Base-by-base conservation (phyloP, 2,329 filamentous ascomycete species). In the Massarina eburnea region DNA sequence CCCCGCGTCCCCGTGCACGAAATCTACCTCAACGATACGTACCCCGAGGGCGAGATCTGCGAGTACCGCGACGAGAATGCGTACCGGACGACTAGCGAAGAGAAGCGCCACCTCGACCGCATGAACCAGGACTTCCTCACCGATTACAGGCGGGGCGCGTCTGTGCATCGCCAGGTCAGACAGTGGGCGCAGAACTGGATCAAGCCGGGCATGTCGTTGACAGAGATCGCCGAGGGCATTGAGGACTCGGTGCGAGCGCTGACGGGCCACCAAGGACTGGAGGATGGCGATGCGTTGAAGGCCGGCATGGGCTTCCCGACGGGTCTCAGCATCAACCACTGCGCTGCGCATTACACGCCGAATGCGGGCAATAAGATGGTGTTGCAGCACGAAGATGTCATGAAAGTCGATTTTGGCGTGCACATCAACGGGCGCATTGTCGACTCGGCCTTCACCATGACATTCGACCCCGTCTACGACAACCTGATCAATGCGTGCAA, bases 241-340 rank as follows among this genome's bases (percentile, higher is more conserved):
- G 90, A 95, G 70, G 83, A 92, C 66, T 81, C 87, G 41, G 88
- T 94, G 27, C 82, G 89, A 53, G 82, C 85, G 24, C 71, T 95
- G 53, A 86, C 86, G 2, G 89, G 88, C 5, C 88, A 95, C 67
- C 77, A 81, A 56, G 90, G 89, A 7, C 72, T 94, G 34, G 80
- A 86, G 50, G 86, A 91, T 59, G 90, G 90, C 4, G 89, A 95
- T 61, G 85, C 84, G 43, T 74, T 91, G 53, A 82, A 84, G 61
- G 89, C 84, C 24, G 89, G 90, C 44, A 89, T 95, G 80, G 90
- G 88, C 3, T 95, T 95, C 73, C 90, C 90, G 4, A 90, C 86
- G 18, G 90, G 90, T 41, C 76, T 95, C 43, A 91, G 86, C 66
- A 78, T 94, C 57, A 91, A 95, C 73, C 83, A 94, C 67, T 89